A percentile compares a stretch with the other conserved stretches of the same genome.
Evolutionary conservation across 805 yeast species (phyloP).

Genomic region (Saccharomycopsis javanensis): DNA sequence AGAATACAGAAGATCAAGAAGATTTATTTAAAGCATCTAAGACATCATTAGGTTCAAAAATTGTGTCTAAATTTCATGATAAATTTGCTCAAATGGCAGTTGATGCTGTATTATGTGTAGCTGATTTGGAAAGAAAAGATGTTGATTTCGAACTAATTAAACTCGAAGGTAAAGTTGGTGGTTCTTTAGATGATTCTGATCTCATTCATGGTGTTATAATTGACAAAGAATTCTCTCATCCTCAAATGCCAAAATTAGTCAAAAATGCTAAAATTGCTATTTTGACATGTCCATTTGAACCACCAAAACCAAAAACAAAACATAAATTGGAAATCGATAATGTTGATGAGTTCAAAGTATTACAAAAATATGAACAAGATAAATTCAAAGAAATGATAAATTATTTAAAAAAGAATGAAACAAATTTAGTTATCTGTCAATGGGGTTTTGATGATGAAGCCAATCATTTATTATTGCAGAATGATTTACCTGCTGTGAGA

Average conservation of each 20-base stretch:
- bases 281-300: slow-evolving; percentile 97
- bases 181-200: slow-evolving; percentile 75
- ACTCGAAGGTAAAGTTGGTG: slow-evolving; percentile 94
- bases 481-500: slow-evolving; percentile 89
- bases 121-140: slow-evolving; percentile 84
- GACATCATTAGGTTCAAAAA: slow-evolving; percentile 90
- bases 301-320: slow-evolving; percentile 98
- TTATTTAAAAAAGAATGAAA: slow-evolving; percentile 79
- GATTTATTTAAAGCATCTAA: slow-evolving; percentile 83
- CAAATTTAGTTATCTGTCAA: slow-evolving; percentile 91
- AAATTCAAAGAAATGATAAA: slow-evolving; percentile 88
- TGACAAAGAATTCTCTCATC: slow-evolving; percentile 96
- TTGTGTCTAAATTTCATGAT: slow-evolving; percentile 88
- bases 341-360: slow-evolving; percentile 86
- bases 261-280: slow-evolving; percentile 83
- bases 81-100: slow-evolving; percentile 96
- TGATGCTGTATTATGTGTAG: slow-evolving; percentile 86
- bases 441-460: slow-evolving; percentile 90
- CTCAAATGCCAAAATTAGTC: slow-evolving; percentile 82
- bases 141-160: slow-evolving; percentile 96
- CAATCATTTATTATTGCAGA: slow-evolving; percentile 68
- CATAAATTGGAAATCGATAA: slow-evolving; percentile 97
- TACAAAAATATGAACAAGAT: slow-evolving; percentile 87
- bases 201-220: slow-evolving; percentile 85
- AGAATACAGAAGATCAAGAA: slow-evolving; percentile 29